Base-by-base conservation (phyloP, 345 rosid species). In the Cochlearia excelsa region DNA sequence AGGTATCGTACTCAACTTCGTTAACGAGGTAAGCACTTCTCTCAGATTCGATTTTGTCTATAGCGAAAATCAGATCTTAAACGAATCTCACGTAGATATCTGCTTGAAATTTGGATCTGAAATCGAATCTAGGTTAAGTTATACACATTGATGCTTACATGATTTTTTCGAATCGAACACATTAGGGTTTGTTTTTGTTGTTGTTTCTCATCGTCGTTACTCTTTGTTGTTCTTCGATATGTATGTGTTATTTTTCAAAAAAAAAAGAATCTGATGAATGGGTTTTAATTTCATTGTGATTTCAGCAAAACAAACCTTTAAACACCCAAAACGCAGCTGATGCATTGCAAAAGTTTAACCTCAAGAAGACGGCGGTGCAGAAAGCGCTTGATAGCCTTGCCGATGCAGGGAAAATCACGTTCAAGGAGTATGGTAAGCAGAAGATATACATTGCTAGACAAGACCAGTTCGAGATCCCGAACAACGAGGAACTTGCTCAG, bases 371-470 rank as follows among this genome's bases (percentile, higher is more conserved):
- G 6, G 87, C 88, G 0, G 66, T 93, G 37, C 96, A 89, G 7
- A 93, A 93, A 51, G 85, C 99, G 26, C 67, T 93, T 53, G 99
- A 90, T 73, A 63, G 51, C 60, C 99, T 89, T 35, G 85, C 84
- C 37, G 99, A 93, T 61, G 45, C 61, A 1, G 86, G 92, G 4
- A 78, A 78, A 71, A 87, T 93, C 56, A 79, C 92, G 0, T 89
- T 83, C 65, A 89, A 87, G 74, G 99, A 93, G 82, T 85, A 87
- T 63, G 97, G 97, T 33, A 87, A 93, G 77, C 99, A 93, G 88
- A 93, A 93, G 74, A 70, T 93, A 51, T 89, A 87, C 69, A 58
- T 93, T 39, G 97, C 99, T 53, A 80, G 84, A 63, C 97, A 93
- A 72, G 97, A 87, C 78, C 99, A 85, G 78, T 89, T 87, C 46